Percentiles rank a stretch among this genome's conserved stretches.
These are phyloP conservation scores for Xerocomus potaroensis DNA, from an alignment of 768 basidiomycete species.

Conservation along the genomic window DNA sequence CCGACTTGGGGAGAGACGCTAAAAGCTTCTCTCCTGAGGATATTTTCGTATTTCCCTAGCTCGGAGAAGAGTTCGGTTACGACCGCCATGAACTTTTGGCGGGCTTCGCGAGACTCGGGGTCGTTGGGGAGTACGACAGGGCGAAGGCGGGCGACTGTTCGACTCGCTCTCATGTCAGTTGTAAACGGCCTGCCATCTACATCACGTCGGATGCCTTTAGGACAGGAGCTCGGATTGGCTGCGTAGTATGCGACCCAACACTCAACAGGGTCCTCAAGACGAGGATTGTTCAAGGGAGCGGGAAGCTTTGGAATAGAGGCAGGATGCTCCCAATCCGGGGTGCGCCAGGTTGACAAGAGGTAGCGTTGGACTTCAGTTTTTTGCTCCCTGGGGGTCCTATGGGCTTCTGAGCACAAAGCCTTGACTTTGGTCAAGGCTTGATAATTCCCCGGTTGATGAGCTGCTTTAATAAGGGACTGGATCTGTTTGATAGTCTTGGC, in stretches of 20 bases:
- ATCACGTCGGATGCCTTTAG: conserved; percentile 44
- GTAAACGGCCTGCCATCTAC: conserved; percentile 34
- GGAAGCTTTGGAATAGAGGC: conserved; percentile 17
- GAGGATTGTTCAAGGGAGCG: conserved; percentile 37
- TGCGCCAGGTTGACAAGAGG: conserved; percentile 42
- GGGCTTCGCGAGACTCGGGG: conserved; percentile 31
- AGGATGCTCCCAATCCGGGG: conserved; percentile 33
- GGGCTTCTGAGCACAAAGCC: conserved; percentile 42
- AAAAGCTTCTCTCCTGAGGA: conserved; percentile 33
- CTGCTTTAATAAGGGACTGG: conserved; percentile 39
- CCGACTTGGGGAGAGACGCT: conserved; percentile 31
- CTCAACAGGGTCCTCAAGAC: conserved; percentile 43
- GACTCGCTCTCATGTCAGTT: conserved; percentile 43
- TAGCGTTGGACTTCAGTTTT: conserved; percentile 44
- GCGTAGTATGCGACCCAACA: conserved; percentile 44
- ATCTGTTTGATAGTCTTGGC: conserved; percentile 39
- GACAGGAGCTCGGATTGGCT: conserved; percentile 42
- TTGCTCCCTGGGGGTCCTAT: conserved; percentile 39
- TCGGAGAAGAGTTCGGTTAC: conserved; percentile 40
- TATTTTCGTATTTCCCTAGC: conserved; percentile 37
- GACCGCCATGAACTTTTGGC: conserved; percentile 38
- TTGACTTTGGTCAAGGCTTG: conserved; percentile 40
- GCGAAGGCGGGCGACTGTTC: conserved; percentile 46
- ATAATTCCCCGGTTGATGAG: conserved; percentile 41
- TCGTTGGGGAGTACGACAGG: conserved; percentile 33